phyloP scores from a whole-genome alignment of 352 stramenopile genomes.

The Phytophthora cryptogea region DNA sequence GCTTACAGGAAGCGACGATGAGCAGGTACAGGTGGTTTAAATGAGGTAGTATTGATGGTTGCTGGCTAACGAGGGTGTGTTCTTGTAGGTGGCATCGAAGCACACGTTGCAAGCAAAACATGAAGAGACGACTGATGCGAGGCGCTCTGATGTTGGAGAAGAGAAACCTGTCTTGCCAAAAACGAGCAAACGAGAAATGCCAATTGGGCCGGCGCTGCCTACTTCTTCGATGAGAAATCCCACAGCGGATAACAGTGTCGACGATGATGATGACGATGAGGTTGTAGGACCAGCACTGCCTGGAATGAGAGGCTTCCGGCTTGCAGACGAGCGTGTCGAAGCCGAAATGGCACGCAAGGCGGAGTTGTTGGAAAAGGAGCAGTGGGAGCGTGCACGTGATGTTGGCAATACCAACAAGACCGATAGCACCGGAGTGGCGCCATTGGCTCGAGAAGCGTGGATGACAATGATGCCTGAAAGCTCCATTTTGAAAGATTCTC shows the following conservation, averaged over 20 bases:
- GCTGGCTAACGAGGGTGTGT: neutral
- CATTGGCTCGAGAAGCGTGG: constrained; percentile 68
- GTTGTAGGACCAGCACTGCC: constrained; percentile 73
- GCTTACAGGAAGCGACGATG: constrained; percentile 27
- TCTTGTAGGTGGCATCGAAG: neutral
- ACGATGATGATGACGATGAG: constrained; percentile 51
- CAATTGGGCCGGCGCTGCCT: constrained; percentile 65
- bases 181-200: constrained; percentile 25
- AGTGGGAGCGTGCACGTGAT: constrained; percentile 53
- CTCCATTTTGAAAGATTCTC: constrained; percentile 72
- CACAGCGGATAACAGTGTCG: constrained; percentile 7
- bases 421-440: constrained; percentile 17
- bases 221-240: constrained; percentile 14
- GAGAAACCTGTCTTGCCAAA: constrained; percentile 14
- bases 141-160: constrained; percentile 9
- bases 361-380: constrained; percentile 60
- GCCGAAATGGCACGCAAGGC: constrained; percentile 70
- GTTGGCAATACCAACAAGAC: constrained; percentile 9
- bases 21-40: constrained; percentile 1
- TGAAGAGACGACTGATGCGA: neutral
- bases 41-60: neutral
- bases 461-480: constrained; percentile 87
- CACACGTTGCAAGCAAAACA: neutral
- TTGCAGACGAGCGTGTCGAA: constrained; percentile 70
- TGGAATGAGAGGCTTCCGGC: constrained; percentile 77